These are phyloP conservation scores for Paraurostyla sp. DNA, from an alignment of 73 alveolate species.

Conservation along the genomic window DNA sequence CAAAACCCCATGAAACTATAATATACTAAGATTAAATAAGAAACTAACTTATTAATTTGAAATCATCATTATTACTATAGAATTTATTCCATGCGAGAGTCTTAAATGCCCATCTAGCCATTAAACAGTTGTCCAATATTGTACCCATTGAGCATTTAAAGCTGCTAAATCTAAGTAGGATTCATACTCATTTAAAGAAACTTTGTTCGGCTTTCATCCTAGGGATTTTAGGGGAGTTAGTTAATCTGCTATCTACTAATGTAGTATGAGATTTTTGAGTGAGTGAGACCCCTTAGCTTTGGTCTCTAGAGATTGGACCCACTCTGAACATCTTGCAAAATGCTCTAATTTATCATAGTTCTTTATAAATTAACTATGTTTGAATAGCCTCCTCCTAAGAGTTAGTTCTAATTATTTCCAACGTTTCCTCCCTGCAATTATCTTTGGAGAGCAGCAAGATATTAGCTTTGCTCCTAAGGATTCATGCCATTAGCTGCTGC, in stretches of 20 bases:
- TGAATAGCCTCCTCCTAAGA: no score
- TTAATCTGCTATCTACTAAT: neutral
- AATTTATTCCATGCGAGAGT: neutral
- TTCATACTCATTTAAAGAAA: neutral
- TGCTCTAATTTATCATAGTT: neutral
- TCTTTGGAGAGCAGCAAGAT: no score
- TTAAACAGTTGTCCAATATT: neutral
- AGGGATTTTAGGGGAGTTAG: neutral
- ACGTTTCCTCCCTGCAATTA: no score
- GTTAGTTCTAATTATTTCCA: no score
- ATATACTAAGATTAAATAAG: no score
- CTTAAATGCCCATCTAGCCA: neutral
- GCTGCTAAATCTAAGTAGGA: neutral
- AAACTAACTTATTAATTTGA: no score
- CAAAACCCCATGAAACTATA: no score
- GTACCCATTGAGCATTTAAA: neutral
- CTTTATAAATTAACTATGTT: neutral
- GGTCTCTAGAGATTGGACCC: neutral
- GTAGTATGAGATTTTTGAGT: neutral
- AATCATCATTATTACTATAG: conserved; percentile 6
- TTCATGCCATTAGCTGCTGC: neutral
- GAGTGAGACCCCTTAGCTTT: neutral
- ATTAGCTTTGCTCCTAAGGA: no score
- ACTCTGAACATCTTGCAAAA: neutral
- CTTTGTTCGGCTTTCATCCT: neutral